Base-by-base conservation (phyloP, 2,329 filamentous ascomycete species). In the Penicillium crustosum region DNA sequence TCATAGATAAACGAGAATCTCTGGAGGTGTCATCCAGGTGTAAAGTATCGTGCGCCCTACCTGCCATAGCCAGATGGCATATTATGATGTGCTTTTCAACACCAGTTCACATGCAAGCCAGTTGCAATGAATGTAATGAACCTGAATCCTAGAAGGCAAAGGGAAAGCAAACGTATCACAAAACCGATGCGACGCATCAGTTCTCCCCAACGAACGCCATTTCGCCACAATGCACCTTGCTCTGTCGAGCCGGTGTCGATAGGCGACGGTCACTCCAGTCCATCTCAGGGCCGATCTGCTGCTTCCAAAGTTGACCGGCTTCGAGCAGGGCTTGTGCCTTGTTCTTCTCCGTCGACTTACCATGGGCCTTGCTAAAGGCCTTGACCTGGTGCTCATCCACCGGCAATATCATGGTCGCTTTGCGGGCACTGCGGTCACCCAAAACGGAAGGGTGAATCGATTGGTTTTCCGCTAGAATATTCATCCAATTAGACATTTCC, bases 191-290 rank as follows among this genome's bases (percentile, higher is more conserved):
- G 41, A 23, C 29, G 45, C 19, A 67, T 65, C 33, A 72, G 63
- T 58, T 38, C 62, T 23, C 17, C n/a, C 21, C 57, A 23, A 70
- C 73, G 66, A 69, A 80, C 31, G 80, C 76, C 42, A 79, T 77
- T 60, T 83, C 82, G 38, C 80, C 78, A 53, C 83, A 79, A 23
- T 78, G 72, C 52, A 86, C 79, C 0, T 79, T 80, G 56, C 69
- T 66, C 56, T 80, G 77, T 31, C 83, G 76, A 60, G 79, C 78
- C 21, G 79, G 76, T 33, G 79, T 86, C 4, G 80, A 83, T 6
- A 86, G 70, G 23, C 76, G 79, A 41, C 79, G 78, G 5, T 83
- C 83, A 41, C 78, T 80, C 44, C 77, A 75, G 55, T 84, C 83
- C 64, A 86, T 74, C 0, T 79, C 81, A 4, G 80, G 76, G 3